A percentile compares a stretch with the other conserved stretches of the same genome.
phyloP scores from a whole-genome alignment of 2,329 filamentous ascomycete genomes.

The Fusarium tuaranense region DNA sequence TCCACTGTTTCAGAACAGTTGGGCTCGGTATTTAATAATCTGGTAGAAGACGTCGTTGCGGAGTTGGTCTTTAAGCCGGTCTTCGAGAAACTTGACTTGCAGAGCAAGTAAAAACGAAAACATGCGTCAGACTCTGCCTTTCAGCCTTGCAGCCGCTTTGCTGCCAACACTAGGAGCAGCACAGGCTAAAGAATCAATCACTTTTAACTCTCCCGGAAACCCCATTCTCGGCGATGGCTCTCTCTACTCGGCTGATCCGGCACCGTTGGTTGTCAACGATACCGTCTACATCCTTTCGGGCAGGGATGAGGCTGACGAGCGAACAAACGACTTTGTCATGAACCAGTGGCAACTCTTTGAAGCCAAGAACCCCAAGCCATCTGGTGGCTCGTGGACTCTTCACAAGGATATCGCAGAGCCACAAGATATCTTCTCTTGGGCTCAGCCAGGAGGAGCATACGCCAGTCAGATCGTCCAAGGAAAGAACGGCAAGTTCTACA shows the following conservation, averaged over 20 bases:
- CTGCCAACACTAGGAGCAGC: not conserved
- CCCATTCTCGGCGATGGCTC: slow-evolving; percentile 53
- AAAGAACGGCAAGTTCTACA: slow-evolving; percentile 50
- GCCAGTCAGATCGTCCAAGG: slow-evolving; percentile 52
- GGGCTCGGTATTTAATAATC: not conserved
- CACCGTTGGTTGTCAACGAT: slow-evolving; percentile 51
- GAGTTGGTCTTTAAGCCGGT: not conserved
- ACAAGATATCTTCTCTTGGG: slow-evolving; percentile 51
- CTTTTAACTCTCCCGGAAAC: slow-evolving; percentile 48
- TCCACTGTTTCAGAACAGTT: not conserved
- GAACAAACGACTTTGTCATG: slow-evolving; percentile 50
- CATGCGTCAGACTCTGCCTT: not conserved
- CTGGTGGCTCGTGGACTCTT: slow-evolving; percentile 49
- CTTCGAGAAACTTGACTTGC: not conserved
- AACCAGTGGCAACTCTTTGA: slow-evolving; percentile 53
- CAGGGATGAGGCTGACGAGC: slow-evolving; percentile 47
- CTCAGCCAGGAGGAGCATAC: slow-evolving; percentile 48
- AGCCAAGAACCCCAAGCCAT: slow-evolving; percentile 44
- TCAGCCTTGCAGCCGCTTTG: not conserved
- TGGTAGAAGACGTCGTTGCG: not conserved
- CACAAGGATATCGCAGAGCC: slow-evolving; percentile 48
- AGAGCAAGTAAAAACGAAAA: not conserved
- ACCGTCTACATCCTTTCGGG: slow-evolving; percentile 53
- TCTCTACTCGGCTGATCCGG: slow-evolving; percentile 54
- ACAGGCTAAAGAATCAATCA: not conserved